Percentiles rank a stretch among this genome's conserved stretches.
Conservation (phyloP, 192 early-diverging fungal genomes). For the Coemansia sp. region DNA sequence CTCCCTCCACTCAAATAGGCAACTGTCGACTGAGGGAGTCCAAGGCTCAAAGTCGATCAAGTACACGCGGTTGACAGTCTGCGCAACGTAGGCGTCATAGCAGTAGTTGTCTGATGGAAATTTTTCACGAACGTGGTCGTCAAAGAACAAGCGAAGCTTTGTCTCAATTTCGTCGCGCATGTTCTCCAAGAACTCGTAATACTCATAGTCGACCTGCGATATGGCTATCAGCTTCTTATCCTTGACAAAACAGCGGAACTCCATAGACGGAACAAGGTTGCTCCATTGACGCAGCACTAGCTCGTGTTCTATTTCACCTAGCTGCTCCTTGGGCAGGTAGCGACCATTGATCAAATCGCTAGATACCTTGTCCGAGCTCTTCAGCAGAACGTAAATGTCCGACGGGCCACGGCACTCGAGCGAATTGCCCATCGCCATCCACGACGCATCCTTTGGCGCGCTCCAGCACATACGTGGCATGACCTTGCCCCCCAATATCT, state of each 20-base stretch:
- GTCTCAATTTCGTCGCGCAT: conserved; percentile 61
- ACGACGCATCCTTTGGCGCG: conserved; percentile 91
- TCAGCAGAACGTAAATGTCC: conserved; percentile 89
- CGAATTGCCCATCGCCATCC: conserved; percentile 82
- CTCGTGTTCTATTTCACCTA: conserved; percentile 53
- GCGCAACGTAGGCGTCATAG: conserved; percentile 88
- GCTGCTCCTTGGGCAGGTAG: conserved; percentile 55
- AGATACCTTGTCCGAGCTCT: conserved; percentile 88
- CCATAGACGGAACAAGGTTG: conserved; percentile 87
- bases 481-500: conserved; percentile 73
- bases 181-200: conserved; percentile 75
- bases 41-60: conserved; percentile 96
- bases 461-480: conserved; percentile 98
- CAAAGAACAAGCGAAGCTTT: conserved; percentile 70
- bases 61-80: conserved; percentile 63
- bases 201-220: conserved; percentile 86
- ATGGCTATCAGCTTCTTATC: conserved; percentile 73
- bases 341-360: conserved; percentile 82
- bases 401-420: conserved; percentile 74
- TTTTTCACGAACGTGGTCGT: conserved; percentile 59
- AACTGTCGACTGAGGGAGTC: conserved; percentile 73
- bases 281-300: conserved; percentile 92
- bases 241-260: conserved; percentile 95
- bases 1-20: conserved; percentile 86
- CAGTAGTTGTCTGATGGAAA: conserved; percentile 76